Base-by-base conservation (phyloP, 306 rosid species). In the Quercus variabilis region DNA sequence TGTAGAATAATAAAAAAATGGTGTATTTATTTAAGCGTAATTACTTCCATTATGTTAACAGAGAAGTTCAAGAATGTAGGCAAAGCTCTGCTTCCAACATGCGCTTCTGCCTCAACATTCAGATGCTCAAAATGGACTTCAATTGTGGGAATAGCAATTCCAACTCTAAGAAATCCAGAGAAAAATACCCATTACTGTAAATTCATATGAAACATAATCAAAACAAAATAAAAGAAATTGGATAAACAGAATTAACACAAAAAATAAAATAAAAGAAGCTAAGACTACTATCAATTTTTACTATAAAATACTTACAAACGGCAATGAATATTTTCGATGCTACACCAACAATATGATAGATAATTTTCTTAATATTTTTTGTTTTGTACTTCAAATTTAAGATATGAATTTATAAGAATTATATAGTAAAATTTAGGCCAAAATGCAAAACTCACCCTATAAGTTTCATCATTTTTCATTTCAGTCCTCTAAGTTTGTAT, bases 61-160 rank as follows among this genome's bases (percentile, higher is more conserved):
- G 67, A 67, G n/a, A 86, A 89, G 74, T 92, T 92, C 43, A 83
- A 41, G 49, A 89, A 69, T 5, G 91, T 76, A 2, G 97, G 93
- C 43, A 87, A 76, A 31, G 93, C 89, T 83, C 95, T 89, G 76
- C 89, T 82, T 82, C 95, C 97, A 26, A 86, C 90, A 65, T 81
- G 71, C 75, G 85, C 88, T 76, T 90, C 90, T 69, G 95, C 92
- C 54, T 87, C 95, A 38, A 90, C 75, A 57, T 67, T 86, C 52
- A 92, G 31, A 78, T 90, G 83, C 88, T 92, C 90, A 76, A 74
- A 92, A 74, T 92, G 87, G 54, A 90, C 91, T 85, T 92, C 97
- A 76, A 89, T 85, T 59, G 92, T 89, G 18, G 95, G 93, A 59
- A 90, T 69, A 10, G 80, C 82, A 58, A 92, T 79, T 73, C 93